Evolutionary conservation across 139 green algal genomes (phyloP).

Genomic region (Astrephomene gubernaculifera): DNA sequence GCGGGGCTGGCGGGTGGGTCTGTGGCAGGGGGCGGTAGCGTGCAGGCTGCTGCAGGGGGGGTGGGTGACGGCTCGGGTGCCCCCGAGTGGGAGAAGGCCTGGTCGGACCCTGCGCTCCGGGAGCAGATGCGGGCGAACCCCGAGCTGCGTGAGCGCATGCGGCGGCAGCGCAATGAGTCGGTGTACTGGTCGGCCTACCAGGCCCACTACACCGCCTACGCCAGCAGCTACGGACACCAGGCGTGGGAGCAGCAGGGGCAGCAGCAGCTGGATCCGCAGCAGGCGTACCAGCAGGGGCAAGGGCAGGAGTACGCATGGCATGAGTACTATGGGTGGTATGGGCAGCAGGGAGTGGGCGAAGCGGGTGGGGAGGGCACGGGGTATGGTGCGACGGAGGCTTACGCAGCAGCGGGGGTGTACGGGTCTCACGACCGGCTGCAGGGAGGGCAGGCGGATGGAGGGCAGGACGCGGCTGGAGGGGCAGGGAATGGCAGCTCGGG

Average conservation of each 20-base stretch:
- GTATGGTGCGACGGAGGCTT: background rate
- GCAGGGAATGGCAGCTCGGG: background rate
- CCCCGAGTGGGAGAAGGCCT: conserved; percentile 3
- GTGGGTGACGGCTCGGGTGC: background rate
- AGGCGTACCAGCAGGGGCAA: background rate
- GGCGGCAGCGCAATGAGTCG: background rate
- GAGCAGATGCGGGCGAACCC: conserved; percentile 7
- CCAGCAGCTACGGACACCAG: conserved; percentile 24
- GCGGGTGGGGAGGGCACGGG: background rate
- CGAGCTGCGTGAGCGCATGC: background rate
- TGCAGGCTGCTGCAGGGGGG: background rate
- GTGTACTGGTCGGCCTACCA: conserved; percentile 21
- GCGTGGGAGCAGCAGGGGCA: background rate
- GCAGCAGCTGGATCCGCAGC: background rate
- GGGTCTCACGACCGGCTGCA: too few relatives aligned
- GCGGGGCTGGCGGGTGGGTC: background rate
- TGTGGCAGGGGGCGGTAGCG: background rate
- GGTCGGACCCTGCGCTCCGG: conserved; percentile 7
- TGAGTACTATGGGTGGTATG: conserved; percentile 15
- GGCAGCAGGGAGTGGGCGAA: background rate
- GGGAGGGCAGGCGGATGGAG: background rate
- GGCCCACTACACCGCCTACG: conserved; percentile 23
- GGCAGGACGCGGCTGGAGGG: background rate
- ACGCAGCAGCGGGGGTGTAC: too few relatives aligned
- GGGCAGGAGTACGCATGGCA: background rate